These are phyloP conservation scores for Pilaira anomala DNA, from an alignment of 192 early-diverging fungal genomes.

Conservation along the genomic window DNA sequence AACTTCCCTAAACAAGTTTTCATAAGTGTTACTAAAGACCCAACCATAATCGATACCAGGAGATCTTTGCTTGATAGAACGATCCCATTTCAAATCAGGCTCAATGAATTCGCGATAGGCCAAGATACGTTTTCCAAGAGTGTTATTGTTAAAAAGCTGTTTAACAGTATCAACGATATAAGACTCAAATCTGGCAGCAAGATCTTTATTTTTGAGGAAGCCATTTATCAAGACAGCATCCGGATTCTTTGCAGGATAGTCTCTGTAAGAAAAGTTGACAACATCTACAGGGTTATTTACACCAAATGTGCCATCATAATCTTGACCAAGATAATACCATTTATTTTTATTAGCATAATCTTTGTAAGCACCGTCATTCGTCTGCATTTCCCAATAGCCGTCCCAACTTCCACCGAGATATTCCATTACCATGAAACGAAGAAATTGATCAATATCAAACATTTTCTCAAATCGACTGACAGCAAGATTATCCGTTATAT, in stretches of 20 bases:
- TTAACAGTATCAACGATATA: constrained; percentile 42
- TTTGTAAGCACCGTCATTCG: constrained; percentile 44
- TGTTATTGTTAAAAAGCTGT: constrained; percentile 43
- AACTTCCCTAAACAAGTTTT: constrained; percentile 35
- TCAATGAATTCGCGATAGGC: constrained; percentile 40
- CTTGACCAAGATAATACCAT: constrained; percentile 46
- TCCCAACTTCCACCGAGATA: constrained; percentile 48
- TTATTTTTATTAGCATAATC: constrained; percentile 30
- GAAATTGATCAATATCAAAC: constrained; percentile 40
- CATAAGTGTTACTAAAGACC: constrained; percentile 29
- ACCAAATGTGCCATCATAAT: constrained; percentile 50
- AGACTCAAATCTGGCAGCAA: constrained; percentile 36
- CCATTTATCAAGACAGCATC: constrained; percentile 42
- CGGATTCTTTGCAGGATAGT: constrained; percentile 29
- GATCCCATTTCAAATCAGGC: constrained; percentile 50
- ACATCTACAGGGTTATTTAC: constrained; percentile 29
- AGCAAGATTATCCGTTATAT: constrained; percentile 33
- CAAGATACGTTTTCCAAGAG: constrained; percentile 35
- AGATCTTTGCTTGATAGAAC: constrained; percentile 40
- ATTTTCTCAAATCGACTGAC: constrained; percentile 27
- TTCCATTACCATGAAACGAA: constrained; percentile 50
- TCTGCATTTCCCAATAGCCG: constrained; percentile 44
- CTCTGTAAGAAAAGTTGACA: constrained; percentile 35
- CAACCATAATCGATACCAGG: constrained; percentile 44
- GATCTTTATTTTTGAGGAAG: constrained; percentile 38